A percentile compares a stretch with the other conserved stretches of the same genome.
Conservation (phyloP, 768 basidiomycete species). For the Phlegmacium glaucopus region DNA sequence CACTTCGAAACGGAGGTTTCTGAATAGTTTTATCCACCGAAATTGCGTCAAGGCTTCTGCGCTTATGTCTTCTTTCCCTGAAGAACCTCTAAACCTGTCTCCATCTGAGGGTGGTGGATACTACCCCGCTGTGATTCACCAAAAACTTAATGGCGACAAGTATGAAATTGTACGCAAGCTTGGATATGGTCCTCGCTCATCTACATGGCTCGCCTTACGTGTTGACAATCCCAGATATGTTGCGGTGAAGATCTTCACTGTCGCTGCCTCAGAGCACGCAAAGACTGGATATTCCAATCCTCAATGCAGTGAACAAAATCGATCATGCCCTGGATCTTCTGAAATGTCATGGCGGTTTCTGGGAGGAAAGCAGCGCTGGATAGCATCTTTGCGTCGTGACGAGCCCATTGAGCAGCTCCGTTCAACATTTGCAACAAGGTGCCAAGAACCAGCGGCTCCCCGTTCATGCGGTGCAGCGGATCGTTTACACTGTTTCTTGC, state of each 20-base stretch:
- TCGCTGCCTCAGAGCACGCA: conserved; percentile 8
- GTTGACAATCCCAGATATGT: conserved; percentile 4
- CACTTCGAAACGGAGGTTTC: too few relatives aligned
- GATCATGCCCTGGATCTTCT: not conserved
- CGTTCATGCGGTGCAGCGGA: conserved; percentile 11
- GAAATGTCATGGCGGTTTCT: too few relatives aligned
- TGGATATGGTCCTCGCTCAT: conserved; percentile 14
- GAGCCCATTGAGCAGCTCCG: conserved; percentile 5
- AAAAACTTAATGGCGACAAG: conserved; percentile 9
- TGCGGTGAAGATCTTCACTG: conserved; percentile 13
- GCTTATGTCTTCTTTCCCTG: conserved; percentile 12
- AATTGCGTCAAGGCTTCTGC: too few relatives aligned
- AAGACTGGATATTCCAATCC: conserved; percentile 10
- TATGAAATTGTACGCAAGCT: conserved; percentile 15
- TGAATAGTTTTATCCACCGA: too few relatives aligned
- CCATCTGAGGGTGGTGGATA: conserved; percentile 11
- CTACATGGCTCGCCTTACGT: conserved; percentile 13
- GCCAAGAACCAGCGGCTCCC: conserved; percentile 7
- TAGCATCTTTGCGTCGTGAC: conserved; percentile 11
- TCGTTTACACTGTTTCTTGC: conserved; percentile 2
- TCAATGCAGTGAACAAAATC: conserved; percentile 2
- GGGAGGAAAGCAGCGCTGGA: conserved; percentile 11
- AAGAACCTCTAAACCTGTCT: conserved; percentile 15
- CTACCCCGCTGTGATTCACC: conserved; percentile 11
- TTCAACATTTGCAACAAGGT: conserved; percentile 1